These are phyloP conservation scores for Hypoxylon sp. DNA, from an alignment of 2,329 filamentous ascomycete species.

Conservation along the genomic window DNA sequence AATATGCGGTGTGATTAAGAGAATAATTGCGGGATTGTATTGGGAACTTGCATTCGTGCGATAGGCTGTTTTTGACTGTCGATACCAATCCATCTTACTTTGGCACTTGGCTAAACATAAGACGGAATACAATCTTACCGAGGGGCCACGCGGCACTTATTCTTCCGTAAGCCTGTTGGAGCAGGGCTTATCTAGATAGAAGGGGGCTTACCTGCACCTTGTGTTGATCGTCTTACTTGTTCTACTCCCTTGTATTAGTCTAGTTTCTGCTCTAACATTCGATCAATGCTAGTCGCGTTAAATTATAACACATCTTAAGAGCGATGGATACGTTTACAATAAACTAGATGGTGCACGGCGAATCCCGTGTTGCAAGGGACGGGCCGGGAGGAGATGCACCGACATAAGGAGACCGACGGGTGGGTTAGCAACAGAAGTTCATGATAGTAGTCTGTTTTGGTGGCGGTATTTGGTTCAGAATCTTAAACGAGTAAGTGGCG, in stretches of 20 bases:
- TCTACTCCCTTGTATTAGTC: no score
- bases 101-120: neutral
- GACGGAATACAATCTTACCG: neutral
- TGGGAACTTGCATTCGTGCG: neutral
- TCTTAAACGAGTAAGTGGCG: neutral
- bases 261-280: no score
- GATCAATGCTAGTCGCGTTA: constrained; percentile 1
- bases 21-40: neutral
- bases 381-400: neutral
- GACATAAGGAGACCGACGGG: neutral
- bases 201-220: neutral
- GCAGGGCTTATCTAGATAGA: constrained; percentile 1
- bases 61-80: neutral
- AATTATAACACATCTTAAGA: neutral
- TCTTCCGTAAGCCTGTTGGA: neutral
- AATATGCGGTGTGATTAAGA: constrained; percentile 1
- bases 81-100: neutral
- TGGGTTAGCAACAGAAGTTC: neutral
- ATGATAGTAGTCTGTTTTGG: neutral
- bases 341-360: neutral
- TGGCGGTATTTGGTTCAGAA: neutral
- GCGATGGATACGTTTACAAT: neutral
- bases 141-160: neutral
- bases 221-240: neutral
- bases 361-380: neutral